Conservation (phyloP, 2,329 filamentous ascomycete species). For the Microdochium paspali region DNA sequence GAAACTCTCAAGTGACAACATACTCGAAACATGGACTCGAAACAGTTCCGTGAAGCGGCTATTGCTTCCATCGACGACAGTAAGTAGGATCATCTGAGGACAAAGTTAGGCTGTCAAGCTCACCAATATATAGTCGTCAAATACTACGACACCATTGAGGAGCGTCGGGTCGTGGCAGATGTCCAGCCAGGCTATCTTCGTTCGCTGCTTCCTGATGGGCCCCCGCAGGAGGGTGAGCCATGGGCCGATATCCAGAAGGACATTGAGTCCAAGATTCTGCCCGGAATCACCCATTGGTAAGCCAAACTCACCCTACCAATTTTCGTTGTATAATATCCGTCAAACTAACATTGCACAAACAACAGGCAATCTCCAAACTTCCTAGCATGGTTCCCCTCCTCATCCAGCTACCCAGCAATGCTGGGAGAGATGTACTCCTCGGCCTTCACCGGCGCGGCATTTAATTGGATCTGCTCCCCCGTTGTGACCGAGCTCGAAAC, state of each 20-base stretch:
- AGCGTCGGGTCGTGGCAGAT: constrained; percentile 63
- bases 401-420: constrained; percentile 73
- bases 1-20: neutral
- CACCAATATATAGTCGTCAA: constrained; percentile 51
- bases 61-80: constrained; percentile 75
- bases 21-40: constrained; percentile 70
- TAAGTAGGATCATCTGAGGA: constrained; percentile 29
- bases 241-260: constrained; percentile 78
- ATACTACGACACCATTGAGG: constrained; percentile 70
- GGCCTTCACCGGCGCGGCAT: constrained; percentile 80
- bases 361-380: constrained; percentile 76
- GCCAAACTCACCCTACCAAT: constrained; percentile 3
- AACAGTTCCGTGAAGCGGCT: constrained; percentile 69
- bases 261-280: constrained; percentile 78
- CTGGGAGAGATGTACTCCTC: constrained; percentile 88
- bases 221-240: constrained; percentile 57
- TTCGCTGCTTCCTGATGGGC: constrained; percentile 61
- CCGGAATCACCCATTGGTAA: constrained; percentile 81
- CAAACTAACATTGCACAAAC: neutral
- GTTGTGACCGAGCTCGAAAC: constrained; percentile 92
- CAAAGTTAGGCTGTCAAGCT: constrained; percentile 2
- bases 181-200: constrained; percentile 81
- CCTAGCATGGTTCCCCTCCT: constrained; percentile 90
- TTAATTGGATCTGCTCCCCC: constrained; percentile 95
- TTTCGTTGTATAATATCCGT: neutral